Percentiles rank a stretch among this genome's conserved stretches.
phyloP scores from a whole-genome alignment of 1,284 basidiomycete species.

The Boletus semigastroideus region DNA sequence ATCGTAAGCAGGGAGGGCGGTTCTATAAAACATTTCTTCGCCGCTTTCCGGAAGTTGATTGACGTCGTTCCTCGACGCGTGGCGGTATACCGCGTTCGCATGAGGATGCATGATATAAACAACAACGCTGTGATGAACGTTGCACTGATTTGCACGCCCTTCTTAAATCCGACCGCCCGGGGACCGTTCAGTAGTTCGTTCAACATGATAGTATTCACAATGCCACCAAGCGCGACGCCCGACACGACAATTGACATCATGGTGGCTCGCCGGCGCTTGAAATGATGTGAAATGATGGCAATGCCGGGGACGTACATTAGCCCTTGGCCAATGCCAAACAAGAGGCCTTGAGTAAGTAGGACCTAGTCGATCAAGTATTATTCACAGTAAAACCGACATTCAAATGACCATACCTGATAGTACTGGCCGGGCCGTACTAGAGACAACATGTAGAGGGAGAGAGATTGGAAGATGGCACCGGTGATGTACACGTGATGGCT shows the following conservation, averaged over 20 bases:
- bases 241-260: conserved; percentile 34
- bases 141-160: conserved; percentile 33
- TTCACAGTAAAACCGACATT: background rate
- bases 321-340: conserved; percentile 35
- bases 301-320: conserved; percentile 33
- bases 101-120: conserved; percentile 27
- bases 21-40: conserved; percentile 26
- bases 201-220: conserved; percentile 39
- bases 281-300: conserved; percentile 38
- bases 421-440: conserved; percentile 33
- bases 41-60: conserved; percentile 17
- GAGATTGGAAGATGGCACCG: conserved; percentile 29
- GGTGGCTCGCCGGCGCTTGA: conserved; percentile 28
- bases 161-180: conserved; percentile 26
- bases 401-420: conserved; percentile 30
- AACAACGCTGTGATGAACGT: conserved; percentile 26
- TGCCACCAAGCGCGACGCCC: conserved; percentile 34
- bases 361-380: conserved; percentile 18
- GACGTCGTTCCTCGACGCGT: background rate
- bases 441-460: conserved; percentile 38
- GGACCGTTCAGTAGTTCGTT: conserved; percentile 37
- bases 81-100: conserved; percentile 27
- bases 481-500: conserved; percentile 17
- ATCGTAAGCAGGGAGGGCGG: conserved; percentile 25
- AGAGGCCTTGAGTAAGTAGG: conserved; percentile 36